phyloP scores from a whole-genome alignment of 345 rosid genomes.

The Brassica incana region DNA sequence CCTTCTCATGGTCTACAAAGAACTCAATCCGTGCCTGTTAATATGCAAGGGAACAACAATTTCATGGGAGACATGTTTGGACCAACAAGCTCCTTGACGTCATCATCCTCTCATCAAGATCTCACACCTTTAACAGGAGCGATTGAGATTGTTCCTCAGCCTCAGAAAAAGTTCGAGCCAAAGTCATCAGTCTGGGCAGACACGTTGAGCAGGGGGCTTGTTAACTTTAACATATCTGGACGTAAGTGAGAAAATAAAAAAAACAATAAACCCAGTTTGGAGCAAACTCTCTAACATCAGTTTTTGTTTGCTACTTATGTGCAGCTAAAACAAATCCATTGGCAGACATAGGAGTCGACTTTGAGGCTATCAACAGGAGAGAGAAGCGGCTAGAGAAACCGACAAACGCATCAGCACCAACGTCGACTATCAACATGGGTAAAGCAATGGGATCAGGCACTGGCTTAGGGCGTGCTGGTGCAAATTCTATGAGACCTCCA shows the following conservation, averaged over 20 bases:
- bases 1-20: conserved; percentile 35
- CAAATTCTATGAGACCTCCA: conserved; percentile 54
- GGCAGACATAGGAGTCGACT: conserved; percentile 93
- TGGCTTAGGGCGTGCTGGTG: conserved; percentile 86
- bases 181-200: conserved; percentile 97
- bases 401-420: conserved; percentile 45
- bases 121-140: conserved; percentile 59
- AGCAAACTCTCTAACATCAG: conserved; percentile 13
- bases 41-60: conserved; percentile 46
- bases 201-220: conserved; percentile 92
- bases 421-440: conserved; percentile 89
- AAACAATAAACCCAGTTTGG: not conserved
- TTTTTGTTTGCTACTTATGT: not conserved
- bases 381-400: conserved; percentile 89
- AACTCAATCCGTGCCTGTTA: conserved; percentile 39
- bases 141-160: conserved; percentile 66
- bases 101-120: conserved; percentile 46
- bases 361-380: conserved; percentile 85
- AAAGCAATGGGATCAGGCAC: conserved; percentile 99
- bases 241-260: conserved; percentile 45
- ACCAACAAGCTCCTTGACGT: conserved; percentile 37
- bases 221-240: conserved; percentile 95
- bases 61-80: conserved; percentile 52
- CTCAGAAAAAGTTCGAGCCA: conserved; percentile 91
- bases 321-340: conserved; percentile 96